A percentile compares a stretch with the other conserved stretches of the same genome.
Conservation (phyloP, 352 stramenopile species). For the Pythium guiyangense region DNA sequence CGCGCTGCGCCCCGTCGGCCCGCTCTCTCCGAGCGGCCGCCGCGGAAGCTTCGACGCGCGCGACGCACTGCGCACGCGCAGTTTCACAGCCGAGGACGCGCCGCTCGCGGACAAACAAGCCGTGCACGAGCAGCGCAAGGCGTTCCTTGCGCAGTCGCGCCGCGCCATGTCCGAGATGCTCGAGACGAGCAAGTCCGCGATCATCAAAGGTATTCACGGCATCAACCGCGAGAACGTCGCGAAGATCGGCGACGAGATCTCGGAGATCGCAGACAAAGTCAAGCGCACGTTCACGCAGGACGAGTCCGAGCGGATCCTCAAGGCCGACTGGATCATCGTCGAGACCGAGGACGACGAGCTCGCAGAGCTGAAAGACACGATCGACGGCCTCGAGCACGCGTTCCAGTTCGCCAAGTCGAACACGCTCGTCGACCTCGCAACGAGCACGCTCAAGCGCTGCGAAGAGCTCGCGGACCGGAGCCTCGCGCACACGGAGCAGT, state of each 20-base stretch:
- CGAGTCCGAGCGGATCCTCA: constrained; percentile 65
- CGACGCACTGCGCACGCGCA: constrained; percentile 31
- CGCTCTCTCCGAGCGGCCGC: constrained; percentile 36
- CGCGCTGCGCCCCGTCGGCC: constrained; percentile 29
- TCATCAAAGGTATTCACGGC: constrained; percentile 55
- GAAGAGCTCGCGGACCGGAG: constrained; percentile 71
- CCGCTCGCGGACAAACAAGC: constrained; percentile 20
- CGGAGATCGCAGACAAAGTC: constrained; percentile 55
- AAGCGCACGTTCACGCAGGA: constrained; percentile 65
- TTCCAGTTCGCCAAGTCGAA: constrained; percentile 81
- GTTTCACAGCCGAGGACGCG: constrained; percentile 79
- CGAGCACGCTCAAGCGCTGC: constrained; percentile 58
- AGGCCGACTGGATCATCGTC: constrained; percentile 71
- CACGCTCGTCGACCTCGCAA: constrained; percentile 65
- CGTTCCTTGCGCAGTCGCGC: constrained; percentile 30
- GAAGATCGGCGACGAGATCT: constrained; percentile 36
- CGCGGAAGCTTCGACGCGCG: constrained; percentile 12
- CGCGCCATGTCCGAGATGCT: constrained; percentile 35
- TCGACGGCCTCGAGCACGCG: constrained; percentile 68
- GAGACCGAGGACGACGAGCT: constrained; percentile 79
- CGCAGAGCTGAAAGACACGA: constrained; percentile 44
- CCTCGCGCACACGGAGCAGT: constrained; percentile 62
- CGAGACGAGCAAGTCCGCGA: constrained; percentile 41
- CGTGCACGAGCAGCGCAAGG: constrained; percentile 17
- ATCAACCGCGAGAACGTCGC: constrained; percentile 51